phyloP scores from a whole-genome alignment of 1,284 basidiomycete genomes.

The Anthracocystis setariae region DNA sequence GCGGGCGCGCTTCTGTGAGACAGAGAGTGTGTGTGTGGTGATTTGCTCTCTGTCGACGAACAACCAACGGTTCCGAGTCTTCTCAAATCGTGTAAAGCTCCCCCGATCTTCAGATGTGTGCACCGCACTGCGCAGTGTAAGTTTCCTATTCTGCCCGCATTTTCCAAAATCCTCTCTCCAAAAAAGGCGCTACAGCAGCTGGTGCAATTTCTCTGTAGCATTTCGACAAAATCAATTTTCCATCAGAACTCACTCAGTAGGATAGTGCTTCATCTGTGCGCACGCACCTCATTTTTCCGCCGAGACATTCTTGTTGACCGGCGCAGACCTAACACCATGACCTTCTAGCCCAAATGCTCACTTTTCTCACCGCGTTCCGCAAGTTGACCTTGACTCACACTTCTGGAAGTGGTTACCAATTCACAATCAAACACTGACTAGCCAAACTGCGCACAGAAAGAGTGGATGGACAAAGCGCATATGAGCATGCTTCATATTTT shows the following conservation, averaged over 20 bases:
- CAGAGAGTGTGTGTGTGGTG: not conserved
- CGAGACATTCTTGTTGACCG: too few species aligned
- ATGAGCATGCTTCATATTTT: constrained; percentile 41
- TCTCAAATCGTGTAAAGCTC: not conserved
- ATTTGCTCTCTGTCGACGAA: constrained; percentile 5
- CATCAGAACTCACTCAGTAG: too few species aligned
- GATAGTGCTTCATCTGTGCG: too few species aligned
- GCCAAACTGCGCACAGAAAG: not conserved
- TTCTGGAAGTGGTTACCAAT: not conserved
- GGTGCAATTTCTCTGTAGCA: too few species aligned
- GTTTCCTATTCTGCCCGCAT: constrained; percentile 11
- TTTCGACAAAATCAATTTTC: too few species aligned
- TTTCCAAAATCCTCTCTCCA: not conserved
- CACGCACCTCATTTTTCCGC: too few species aligned
- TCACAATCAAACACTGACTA: not conserved
- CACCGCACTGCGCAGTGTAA: too few species aligned
- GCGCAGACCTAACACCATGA: too few species aligned
- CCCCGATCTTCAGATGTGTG: not conserved
- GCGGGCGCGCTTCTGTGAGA: not conserved
- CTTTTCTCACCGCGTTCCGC: too few species aligned
- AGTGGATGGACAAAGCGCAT: constrained; percentile 30
- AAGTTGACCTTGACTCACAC: too few species aligned
- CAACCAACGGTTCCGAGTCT: constrained; percentile 17
- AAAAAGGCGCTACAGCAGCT: too few species aligned
- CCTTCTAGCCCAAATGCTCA: too few species aligned